These are phyloP conservation scores for Boletus sp. DNA, from an alignment of 768 basidiomycete species.

Conservation along the genomic window DNA sequence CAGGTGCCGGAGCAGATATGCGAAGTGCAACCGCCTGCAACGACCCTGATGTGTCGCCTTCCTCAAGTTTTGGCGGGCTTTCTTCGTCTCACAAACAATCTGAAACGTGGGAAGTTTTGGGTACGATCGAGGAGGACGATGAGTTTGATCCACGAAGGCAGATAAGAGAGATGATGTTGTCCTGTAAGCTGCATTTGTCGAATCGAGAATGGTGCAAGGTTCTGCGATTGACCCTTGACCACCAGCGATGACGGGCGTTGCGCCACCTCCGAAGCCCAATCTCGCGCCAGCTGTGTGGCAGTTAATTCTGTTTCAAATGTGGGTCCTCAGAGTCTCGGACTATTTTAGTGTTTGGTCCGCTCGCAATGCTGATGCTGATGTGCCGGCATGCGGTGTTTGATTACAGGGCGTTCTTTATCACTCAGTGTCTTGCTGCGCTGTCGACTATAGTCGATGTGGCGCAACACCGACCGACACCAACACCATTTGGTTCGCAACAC, in stretches of 20 bases:
- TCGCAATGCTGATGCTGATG: background rate
- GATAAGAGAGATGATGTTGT: background rate
- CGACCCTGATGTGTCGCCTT: background rate
- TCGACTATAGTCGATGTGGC: slow-evolving; percentile 51
- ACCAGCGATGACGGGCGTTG: slow-evolving; percentile 1
- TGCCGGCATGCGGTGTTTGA: background rate
- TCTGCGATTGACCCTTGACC: background rate
- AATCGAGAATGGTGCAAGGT: background rate
- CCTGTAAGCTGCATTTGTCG: slow-evolving; percentile 7
- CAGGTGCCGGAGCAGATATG: background rate
- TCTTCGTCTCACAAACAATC: background rate
- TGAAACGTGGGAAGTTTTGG: slow-evolving; percentile 5
- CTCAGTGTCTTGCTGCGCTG: slow-evolving; percentile 48
- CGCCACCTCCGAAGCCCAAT: slow-evolving; percentile 7
- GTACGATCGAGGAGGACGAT: background rate
- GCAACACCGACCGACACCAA: slow-evolving; percentile 35
- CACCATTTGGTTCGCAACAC: slow-evolving; percentile 64
- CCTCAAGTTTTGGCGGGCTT: background rate
- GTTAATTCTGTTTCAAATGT: slow-evolving; percentile 57
- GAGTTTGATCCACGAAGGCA: background rate
- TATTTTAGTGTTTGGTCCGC: background rate
- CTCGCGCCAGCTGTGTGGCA: slow-evolving; percentile 47
- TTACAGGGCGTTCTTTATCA: slow-evolving; percentile 40
- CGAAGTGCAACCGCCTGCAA: background rate
- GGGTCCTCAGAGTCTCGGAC: background rate